These are phyloP conservation scores for Lonicera japonica DNA, from an alignment of 129 eudicot genomes.

Conservation along the genomic window DNA sequence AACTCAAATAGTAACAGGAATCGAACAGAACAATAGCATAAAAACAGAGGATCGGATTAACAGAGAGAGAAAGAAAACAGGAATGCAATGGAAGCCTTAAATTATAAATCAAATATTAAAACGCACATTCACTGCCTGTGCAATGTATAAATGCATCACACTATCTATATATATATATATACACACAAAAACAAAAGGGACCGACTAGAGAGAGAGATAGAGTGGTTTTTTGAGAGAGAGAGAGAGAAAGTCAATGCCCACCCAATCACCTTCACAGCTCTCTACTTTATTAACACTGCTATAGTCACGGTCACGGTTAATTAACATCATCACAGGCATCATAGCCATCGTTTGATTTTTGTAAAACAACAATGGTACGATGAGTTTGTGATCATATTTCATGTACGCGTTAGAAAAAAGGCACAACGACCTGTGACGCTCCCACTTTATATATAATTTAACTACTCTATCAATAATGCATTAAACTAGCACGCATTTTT, in stretches of 20 bases:
- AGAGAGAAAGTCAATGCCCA: conserved; percentile 4
- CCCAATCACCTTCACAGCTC: not conserved
- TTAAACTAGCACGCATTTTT: not conserved
- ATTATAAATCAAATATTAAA: not conserved
- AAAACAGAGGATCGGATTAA: not conserved
- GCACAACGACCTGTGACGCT: not conserved
- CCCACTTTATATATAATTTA: not conserved
- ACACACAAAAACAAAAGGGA: not conserved
- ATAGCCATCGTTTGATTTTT: not conserved
- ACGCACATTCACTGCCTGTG: not conserved
- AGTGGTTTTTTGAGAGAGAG: not conserved
- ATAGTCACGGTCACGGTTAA: not conserved
- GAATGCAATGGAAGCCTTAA: not conserved
- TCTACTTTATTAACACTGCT: not conserved
- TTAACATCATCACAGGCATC: not conserved
- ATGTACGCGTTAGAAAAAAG: not conserved
- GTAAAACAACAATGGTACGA: not conserved
- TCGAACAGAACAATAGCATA: not conserved
- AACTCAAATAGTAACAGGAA: not conserved
- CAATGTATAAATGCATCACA: not conserved
- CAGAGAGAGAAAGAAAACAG: not conserved
- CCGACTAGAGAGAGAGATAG: not conserved
- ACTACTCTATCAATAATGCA: not conserved
- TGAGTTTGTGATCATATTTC: not conserved
- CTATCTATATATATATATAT: no score